Conservation (phyloP, 192 early-diverging fungal species). For the Backusella westeae region DNA sequence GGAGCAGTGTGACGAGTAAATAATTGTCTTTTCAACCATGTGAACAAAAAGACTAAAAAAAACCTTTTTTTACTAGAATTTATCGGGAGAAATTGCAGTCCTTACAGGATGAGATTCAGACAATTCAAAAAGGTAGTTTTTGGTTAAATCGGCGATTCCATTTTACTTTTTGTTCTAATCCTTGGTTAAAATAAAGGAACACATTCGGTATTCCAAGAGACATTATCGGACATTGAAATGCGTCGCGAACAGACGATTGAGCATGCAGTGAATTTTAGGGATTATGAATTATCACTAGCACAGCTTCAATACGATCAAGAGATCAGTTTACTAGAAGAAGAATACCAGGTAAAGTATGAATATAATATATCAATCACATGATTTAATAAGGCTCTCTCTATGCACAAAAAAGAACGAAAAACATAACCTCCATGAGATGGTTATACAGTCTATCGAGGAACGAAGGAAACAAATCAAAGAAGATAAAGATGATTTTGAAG, state of each 20-base stretch:
- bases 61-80: constrained; percentile 21
- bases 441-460: constrained; percentile 31
- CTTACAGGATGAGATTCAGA: constrained; percentile 33
- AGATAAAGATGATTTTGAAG: constrained; percentile 29
- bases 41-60: constrained; percentile 5
- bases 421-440: constrained; percentile 25
- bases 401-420: constrained; percentile 20
- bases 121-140: constrained; percentile 30
- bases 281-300: constrained; percentile 24
- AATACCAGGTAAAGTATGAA: constrained; percentile 23
- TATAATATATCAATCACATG: not conserved
- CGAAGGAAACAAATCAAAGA: constrained; percentile 30
- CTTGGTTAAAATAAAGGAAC: constrained; percentile 14
- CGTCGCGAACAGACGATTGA: constrained; percentile 30
- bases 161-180: not conserved
- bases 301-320: constrained; percentile 25
- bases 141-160: not conserved
- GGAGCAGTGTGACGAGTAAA: constrained; percentile 30
- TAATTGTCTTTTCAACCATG: constrained; percentile 4
- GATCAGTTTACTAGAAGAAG: constrained; percentile 16
- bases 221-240: constrained; percentile 31
- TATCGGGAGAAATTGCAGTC: constrained; percentile 31
- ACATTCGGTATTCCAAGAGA: constrained; percentile 32
- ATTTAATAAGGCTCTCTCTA: not conserved
- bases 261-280: constrained; percentile 21